Evolutionary conservation across 257 asterid species (phyloP).

Genomic region (Fraxinus excelsior): DNA sequence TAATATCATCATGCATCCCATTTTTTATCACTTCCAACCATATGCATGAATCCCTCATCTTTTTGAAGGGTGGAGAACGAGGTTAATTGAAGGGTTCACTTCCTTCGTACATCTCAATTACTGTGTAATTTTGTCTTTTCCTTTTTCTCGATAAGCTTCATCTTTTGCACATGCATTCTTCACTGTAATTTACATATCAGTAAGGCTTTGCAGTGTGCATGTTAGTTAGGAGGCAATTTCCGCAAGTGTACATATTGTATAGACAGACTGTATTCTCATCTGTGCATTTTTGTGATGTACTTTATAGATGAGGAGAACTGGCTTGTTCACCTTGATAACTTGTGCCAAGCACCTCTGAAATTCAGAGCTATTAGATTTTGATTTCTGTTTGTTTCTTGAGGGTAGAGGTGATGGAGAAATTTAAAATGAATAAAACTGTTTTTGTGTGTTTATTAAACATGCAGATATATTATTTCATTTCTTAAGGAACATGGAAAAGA

Average conservation of each 20-base stretch:
- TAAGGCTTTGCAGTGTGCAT: not conserved
- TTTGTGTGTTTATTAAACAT: conserved; percentile 25
- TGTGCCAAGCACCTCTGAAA: not conserved
- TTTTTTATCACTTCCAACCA: not conserved
- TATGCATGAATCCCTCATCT: not conserved
- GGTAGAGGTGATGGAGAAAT: not conserved
- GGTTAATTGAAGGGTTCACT: not conserved
- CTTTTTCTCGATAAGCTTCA: not conserved
- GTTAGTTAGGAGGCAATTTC: not conserved
- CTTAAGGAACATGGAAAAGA: conserved; percentile 96
- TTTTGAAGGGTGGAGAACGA: not conserved
- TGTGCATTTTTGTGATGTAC: not conserved
- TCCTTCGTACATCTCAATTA: not conserved
- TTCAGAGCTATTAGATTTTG: conserved; percentile 18
- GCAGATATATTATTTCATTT: conserved; percentile 78
- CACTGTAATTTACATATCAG: not conserved
- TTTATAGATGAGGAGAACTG: not conserved
- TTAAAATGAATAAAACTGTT: not conserved
- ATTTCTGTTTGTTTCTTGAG: not conserved
- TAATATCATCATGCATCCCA: not conserved
- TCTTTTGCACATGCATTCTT: not conserved
- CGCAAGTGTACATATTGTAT: not conserved
- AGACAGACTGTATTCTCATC: not conserved
- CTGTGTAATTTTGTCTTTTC: not conserved
- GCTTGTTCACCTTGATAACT: conserved; percentile 6